Evolutionary conservation across 2,329 filamentous ascomycete species (phyloP).

Genomic region (Tolypocladium endophyticum): DNA sequence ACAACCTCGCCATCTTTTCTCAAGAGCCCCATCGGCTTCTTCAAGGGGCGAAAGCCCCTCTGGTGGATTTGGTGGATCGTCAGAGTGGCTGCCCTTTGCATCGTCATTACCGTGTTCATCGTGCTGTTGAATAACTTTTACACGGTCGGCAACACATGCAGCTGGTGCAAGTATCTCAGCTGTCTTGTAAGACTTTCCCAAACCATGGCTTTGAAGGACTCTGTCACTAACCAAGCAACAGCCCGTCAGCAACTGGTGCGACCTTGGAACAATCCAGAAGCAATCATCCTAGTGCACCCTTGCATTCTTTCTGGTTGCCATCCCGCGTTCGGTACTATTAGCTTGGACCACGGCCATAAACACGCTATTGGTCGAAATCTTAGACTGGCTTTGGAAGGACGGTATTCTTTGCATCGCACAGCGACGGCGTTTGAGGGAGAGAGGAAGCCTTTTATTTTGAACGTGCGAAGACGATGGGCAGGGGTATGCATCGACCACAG

Average conservation of each 20-base stretch:
- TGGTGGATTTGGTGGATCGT: constrained; percentile 99
- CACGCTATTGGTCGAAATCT: background rate
- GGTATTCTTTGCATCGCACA: constrained; percentile 13
- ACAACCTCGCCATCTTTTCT: constrained; percentile 43
- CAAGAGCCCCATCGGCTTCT: constrained; percentile 64
- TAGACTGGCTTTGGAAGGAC: constrained; percentile 6
- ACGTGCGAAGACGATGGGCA: background rate
- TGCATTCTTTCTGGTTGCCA: background rate
- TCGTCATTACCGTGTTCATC: constrained; percentile 78
- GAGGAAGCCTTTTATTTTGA: background rate
- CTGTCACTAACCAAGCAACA: constrained; percentile 19
- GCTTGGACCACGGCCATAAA: background rate
- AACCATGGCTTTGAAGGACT: background rate
- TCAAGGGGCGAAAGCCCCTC: constrained; percentile 80
- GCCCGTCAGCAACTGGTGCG: constrained; percentile 60
- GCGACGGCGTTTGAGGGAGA: constrained; percentile 20
- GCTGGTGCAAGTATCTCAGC: constrained; percentile 91
- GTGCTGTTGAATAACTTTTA: constrained; percentile 89
- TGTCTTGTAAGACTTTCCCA: constrained; percentile 62
- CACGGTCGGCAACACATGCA: constrained; percentile 61
- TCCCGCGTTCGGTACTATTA: background rate
- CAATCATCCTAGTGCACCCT: background rate
- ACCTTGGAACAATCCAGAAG: constrained; percentile 30
- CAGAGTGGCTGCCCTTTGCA: constrained; percentile 64
- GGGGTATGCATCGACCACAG: background rate